Percentiles rank a stretch among this genome's conserved stretches.
These are phyloP conservation scores for Globisporangium alternatum DNA, from an alignment of 352 stramenopile species.

Conservation along the genomic window DNA sequence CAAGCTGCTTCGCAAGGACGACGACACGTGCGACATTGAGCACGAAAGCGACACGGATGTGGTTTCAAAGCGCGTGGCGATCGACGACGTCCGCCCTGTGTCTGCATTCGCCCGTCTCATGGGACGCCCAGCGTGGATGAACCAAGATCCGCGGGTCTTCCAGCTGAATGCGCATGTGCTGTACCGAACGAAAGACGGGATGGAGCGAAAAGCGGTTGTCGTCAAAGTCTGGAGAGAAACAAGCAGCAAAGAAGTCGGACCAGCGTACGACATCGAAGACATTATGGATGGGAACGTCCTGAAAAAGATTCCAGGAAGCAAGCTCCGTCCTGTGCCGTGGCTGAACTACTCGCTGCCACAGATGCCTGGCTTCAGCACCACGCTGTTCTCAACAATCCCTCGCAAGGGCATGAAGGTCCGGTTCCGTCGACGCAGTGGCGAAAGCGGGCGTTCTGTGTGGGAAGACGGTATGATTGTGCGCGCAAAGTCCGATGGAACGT, in stretches of 20 bases:
- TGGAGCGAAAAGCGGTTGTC: conserved; percentile 52
- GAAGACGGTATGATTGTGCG: conserved; percentile 48
- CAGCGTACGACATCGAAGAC: conserved; percentile 40
- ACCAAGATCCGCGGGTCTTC: conserved; percentile 23
- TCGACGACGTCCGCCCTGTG: conserved; percentile 27
- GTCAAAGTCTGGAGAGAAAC: conserved; percentile 40
- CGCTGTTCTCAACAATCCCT: conserved; percentile 26
- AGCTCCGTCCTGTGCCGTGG: conserved; percentile 48
- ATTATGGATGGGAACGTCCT: conserved; percentile 41
- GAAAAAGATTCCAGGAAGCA: conserved; percentile 35
- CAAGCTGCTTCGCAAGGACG: conserved; percentile 36
- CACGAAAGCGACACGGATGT: conserved; percentile 52
- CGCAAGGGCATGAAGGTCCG: conserved; percentile 52
- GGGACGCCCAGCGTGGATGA: conserved; percentile 12
- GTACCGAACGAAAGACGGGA: conserved; percentile 44
- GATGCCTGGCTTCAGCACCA: conserved; percentile 24
- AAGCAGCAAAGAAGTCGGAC: conserved; percentile 7
- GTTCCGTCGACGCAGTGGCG: conserved; percentile 31
- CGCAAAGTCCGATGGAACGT: conserved; percentile 41
- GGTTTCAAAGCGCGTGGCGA: conserved; percentile 44
- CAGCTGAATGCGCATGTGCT: conserved; percentile 50
- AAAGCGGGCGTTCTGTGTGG: conserved; percentile 29
- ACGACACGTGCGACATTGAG: conserved; percentile 52
- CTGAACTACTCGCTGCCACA: conserved; percentile 40
- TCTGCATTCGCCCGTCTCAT: conserved; percentile 32